A percentile compares a stretch with the other conserved stretches of the same genome.
phyloP scores from a whole-genome alignment of 768 basidiomycete species.

The Hemileccinum rubropunctum region DNA sequence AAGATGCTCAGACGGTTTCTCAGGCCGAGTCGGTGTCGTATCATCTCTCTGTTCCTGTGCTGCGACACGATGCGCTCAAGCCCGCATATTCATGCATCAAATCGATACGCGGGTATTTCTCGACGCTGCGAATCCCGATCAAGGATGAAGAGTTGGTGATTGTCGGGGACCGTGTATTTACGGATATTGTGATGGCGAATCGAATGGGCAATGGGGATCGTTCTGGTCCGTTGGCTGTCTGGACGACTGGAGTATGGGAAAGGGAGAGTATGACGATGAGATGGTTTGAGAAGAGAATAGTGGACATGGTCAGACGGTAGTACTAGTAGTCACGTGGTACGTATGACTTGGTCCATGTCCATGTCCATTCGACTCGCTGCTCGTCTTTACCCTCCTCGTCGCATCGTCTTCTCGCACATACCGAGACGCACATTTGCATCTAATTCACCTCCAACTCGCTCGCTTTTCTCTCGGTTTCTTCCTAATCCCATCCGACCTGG shows the following conservation, averaged over 20 bases:
- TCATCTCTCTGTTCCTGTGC: slow-evolving; percentile 76
- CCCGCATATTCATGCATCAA: slow-evolving; percentile 76
- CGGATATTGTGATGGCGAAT: slow-evolving; percentile 85
- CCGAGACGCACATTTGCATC: too few relatives aligned
- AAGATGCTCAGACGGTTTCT: neutral
- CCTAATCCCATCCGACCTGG: slow-evolving; percentile 34
- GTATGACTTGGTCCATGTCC: neutral
- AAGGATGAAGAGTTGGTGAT: slow-evolving; percentile 67
- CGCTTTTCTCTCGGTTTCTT: slow-evolving; percentile 27
- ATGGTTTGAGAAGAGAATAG: slow-evolving; percentile 52
- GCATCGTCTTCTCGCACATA: too few relatives aligned
- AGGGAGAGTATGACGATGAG: slow-evolving; percentile 62
- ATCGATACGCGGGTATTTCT: slow-evolving; percentile 74
- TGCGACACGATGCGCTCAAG: slow-evolving; percentile 74
- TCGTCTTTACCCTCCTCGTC: neutral
- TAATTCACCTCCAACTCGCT: neutral
- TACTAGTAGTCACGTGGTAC: slow-evolving; percentile 6
- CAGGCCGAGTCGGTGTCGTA: slow-evolving; percentile 86
- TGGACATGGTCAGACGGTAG: slow-evolving; percentile 44
- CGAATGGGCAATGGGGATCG: slow-evolving; percentile 44
- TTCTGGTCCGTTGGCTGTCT: slow-evolving; percentile 59
- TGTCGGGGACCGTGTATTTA: slow-evolving; percentile 91
- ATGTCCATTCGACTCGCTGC: neutral
- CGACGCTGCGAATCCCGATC: slow-evolving; percentile 53
- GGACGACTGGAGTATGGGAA: slow-evolving; percentile 71